Conservation (phyloP, 2,329 filamentous ascomycete genomes). For the Aspergillus ruber region DNA sequence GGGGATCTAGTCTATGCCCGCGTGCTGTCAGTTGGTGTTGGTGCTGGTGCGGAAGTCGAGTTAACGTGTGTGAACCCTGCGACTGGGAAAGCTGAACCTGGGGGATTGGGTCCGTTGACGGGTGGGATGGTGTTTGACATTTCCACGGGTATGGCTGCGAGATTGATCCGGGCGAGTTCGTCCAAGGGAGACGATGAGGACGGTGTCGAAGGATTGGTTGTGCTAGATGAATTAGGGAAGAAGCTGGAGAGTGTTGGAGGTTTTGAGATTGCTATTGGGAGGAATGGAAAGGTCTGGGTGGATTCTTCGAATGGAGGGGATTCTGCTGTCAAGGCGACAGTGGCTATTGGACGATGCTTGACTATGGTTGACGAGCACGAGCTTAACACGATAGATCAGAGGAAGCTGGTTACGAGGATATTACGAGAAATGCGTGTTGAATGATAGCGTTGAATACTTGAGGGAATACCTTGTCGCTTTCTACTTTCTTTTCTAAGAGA, state of each 20-base stretch:
- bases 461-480: not conserved
- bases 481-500: not conserved
- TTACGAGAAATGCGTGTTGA: slow-evolving; percentile 35
- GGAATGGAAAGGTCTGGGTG: slow-evolving; percentile 91
- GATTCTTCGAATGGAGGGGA: slow-evolving; percentile 60
- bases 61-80: slow-evolving; percentile 80
- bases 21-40: slow-evolving; percentile 67
- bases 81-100: slow-evolving; percentile 80
- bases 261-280: slow-evolving; percentile 89
- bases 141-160: slow-evolving; percentile 72
- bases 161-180: slow-evolving; percentile 51
- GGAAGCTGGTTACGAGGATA: slow-evolving; percentile 39
- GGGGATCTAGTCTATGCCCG: slow-evolving; percentile 86
- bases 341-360: slow-evolving; percentile 73
- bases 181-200: slow-evolving; percentile 24
- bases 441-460: not conserved
- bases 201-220: slow-evolving; percentile 58
- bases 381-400: slow-evolving; percentile 38
- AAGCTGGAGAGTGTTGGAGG: slow-evolving; percentile 56
- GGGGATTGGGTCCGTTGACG: slow-evolving; percentile 75
- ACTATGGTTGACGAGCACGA: slow-evolving; percentile 65
- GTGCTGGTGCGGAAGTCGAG: slow-evolving; percentile 81
- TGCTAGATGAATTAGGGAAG: slow-evolving; percentile 74
- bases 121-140: slow-evolving; percentile 83
- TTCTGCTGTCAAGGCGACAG: slow-evolving; percentile 55